Percentiles rank a stretch among this genome's conserved stretches.
Conservation (phyloP, 1,284 basidiomycete species). For the Volvariella volvacea region DNA sequence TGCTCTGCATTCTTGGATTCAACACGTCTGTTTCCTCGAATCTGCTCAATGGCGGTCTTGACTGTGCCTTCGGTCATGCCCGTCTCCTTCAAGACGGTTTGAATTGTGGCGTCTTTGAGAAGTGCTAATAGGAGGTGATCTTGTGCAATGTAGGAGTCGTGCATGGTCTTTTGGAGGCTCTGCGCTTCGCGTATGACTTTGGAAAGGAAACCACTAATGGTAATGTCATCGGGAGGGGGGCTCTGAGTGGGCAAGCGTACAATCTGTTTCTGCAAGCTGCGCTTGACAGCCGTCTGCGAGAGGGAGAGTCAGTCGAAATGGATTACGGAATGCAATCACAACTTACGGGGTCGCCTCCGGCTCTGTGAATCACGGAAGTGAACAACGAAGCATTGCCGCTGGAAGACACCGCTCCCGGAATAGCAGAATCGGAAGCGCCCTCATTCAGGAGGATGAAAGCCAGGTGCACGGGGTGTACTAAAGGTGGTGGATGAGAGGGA, state of each 20-base stretch:
- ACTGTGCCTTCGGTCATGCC: slow-evolving; percentile 67
- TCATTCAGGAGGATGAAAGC: slow-evolving; percentile 25
- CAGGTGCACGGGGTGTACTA: slow-evolving; percentile 4
- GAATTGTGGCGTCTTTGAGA: slow-evolving; percentile 65
- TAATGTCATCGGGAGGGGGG: slow-evolving; percentile 78
- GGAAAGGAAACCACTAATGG: slow-evolving; percentile 52
- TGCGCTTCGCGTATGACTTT: slow-evolving; percentile 81
- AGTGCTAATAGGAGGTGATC: slow-evolving; percentile 80
- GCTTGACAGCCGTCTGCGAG: slow-evolving; percentile 46
- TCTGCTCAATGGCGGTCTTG: slow-evolving; percentile 76
- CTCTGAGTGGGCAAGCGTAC: slow-evolving; percentile 78
- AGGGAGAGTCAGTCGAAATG: not conserved
- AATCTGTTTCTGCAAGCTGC: slow-evolving; percentile 61
- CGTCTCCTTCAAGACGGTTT: slow-evolving; percentile 66
- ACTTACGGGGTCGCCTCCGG: slow-evolving; percentile 71
- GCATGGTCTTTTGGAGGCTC: slow-evolving; percentile 79
- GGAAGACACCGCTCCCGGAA: slow-evolving; percentile 21
- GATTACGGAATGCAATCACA: not conserved
- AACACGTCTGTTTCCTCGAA: slow-evolving; percentile 76
- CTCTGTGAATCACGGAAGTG: slow-evolving; percentile 67
- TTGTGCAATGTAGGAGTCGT: slow-evolving; percentile 91
- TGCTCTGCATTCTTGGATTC: slow-evolving; percentile 80
- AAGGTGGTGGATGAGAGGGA: slow-evolving; percentile 3
- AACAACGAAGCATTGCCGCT: slow-evolving; percentile 52
- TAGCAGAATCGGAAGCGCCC: slow-evolving; percentile 23